Evolutionary conservation across 495 filamentous ascomycete species (phyloP).

Genomic region (Delitschia confertaspora): DNA sequence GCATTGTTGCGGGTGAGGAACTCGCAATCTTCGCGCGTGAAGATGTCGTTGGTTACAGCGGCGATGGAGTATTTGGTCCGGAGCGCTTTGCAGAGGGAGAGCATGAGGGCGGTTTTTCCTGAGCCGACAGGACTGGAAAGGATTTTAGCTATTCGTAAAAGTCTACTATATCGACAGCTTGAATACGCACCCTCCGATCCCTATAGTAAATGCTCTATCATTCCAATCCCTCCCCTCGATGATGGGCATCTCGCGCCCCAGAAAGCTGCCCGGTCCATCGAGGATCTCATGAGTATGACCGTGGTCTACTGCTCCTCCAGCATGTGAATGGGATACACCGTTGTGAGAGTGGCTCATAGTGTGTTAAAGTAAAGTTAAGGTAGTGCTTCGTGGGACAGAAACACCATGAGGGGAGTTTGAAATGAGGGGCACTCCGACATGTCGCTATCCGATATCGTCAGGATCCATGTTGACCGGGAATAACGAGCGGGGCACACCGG

Average conservation of each 20-base stretch:
- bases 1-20: slow-evolving; percentile 84
- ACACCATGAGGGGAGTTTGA: no score
- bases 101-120: slow-evolving; percentile 95
- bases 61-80: slow-evolving; percentile 74
- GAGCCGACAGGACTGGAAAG: slow-evolving; percentile 95
- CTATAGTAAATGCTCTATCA: slow-evolving; percentile 87
- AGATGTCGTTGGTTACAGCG: slow-evolving; percentile 98
- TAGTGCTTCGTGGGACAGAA: no score
- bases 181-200: slow-evolving; percentile 80
- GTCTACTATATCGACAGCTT: not conserved
- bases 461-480: no score
- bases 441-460: no score
- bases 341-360: slow-evolving; percentile 49
- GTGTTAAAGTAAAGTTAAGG: not conserved
- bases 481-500: no score
- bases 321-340: slow-evolving; percentile 35
- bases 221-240: slow-evolving; percentile 80
- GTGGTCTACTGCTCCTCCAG: slow-evolving; percentile 54
- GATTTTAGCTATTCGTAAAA: not conserved
- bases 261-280: slow-evolving; percentile 82
- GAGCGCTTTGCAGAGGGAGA: slow-evolving; percentile 72
- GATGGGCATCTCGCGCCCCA: slow-evolving; percentile 88
- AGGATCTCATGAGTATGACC: slow-evolving; percentile 95
- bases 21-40: slow-evolving; percentile 92
- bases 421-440: no score